phyloP scores from a whole-genome alignment of 192 early-diverging fungal genomes.

The Geosiphon pyriformis region DNA sequence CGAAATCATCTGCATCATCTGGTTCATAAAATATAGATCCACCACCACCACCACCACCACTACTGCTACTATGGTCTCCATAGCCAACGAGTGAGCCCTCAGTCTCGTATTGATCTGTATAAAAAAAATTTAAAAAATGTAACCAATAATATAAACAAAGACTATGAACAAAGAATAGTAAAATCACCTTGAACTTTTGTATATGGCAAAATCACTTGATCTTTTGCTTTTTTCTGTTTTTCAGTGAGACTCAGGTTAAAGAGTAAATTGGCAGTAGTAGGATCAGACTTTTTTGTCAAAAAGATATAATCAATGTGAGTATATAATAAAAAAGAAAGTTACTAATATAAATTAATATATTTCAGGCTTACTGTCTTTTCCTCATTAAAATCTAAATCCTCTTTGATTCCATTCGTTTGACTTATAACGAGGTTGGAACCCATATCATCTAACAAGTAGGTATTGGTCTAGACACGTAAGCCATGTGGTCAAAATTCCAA shows the following conservation, averaged over 20 bases:
- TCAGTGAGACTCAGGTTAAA: conserved; percentile 85
- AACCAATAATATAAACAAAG: conserved; percentile 1
- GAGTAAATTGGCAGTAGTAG: conserved; percentile 67
- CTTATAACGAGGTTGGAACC: conserved; percentile 22
- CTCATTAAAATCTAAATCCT: conserved; percentile 31
- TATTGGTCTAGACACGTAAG: conserved; percentile 28
- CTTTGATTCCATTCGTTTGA: conserved; percentile 29
- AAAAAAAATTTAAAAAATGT: neutral
- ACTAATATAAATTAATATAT: neutral
- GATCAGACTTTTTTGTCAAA: conserved; percentile 56
- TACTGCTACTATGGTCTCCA: neutral
- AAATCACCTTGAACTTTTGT: conserved; percentile 53
- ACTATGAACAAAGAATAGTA: neutral
- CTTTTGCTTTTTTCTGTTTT: conserved; percentile 68
- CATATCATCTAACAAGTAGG: conserved; percentile 28
- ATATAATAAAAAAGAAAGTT: conserved; percentile 1
- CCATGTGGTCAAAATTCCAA: conserved; percentile 10
- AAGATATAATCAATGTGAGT: neutral
- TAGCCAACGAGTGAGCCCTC: too few species aligned
- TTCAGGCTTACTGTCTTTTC: conserved; percentile 25
- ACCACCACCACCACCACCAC: conserved; percentile 16
- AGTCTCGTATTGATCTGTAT: conserved; percentile 22
- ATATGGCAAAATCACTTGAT: conserved; percentile 76
- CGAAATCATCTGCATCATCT: conserved; percentile 84
- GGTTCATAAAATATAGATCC: conserved; percentile 77